phyloP scores from a whole-genome alignment of 2,329 filamentous ascomycete genomes.

The Colletotrichum trifolii region DNA sequence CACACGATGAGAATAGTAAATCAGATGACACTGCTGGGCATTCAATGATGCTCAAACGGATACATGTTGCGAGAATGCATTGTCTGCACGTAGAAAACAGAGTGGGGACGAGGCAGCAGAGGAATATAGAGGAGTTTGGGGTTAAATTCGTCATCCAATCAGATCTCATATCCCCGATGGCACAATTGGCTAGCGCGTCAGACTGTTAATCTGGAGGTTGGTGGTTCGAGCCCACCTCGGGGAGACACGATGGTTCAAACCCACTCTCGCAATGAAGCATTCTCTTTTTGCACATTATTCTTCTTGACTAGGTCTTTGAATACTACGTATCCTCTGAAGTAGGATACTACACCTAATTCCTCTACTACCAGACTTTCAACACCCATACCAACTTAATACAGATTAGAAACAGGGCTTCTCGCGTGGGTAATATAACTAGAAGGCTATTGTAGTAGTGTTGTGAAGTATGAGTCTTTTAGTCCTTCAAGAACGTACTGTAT shows the following conservation, averaged over 20 bases:
- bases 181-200: conserved; percentile 37
- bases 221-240: conserved; percentile 37
- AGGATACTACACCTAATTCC: not conserved
- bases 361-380: not conserved
- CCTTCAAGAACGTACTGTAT: too few relatives aligned
- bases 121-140: too few relatives aligned
- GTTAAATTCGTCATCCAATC: not conserved
- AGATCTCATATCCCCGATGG: conserved; percentile 33
- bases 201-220: conserved; percentile 37
- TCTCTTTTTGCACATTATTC: not conserved
- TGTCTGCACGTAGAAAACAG: not conserved
- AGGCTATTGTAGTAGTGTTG: too few relatives aligned
- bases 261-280: rapidly evolving
- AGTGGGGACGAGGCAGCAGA: too few relatives aligned
- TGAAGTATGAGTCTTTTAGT: too few relatives aligned
- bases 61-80: not conserved
- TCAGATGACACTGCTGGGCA: too few relatives aligned
- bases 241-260: conserved; percentile 15
- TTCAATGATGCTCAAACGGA: not conserved
- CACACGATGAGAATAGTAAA: too few relatives aligned
- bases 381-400: too few relatives aligned
- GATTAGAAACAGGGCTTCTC: too few relatives aligned
- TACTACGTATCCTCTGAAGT: too few relatives aligned
- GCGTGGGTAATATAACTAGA: too few relatives aligned
- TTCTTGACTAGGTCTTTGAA: not conserved